A percentile compares a stretch with the other conserved stretches of the same genome.
phyloP scores from a whole-genome alignment of 495 filamentous ascomycete species.

The Penicillium crystallinum region DNA sequence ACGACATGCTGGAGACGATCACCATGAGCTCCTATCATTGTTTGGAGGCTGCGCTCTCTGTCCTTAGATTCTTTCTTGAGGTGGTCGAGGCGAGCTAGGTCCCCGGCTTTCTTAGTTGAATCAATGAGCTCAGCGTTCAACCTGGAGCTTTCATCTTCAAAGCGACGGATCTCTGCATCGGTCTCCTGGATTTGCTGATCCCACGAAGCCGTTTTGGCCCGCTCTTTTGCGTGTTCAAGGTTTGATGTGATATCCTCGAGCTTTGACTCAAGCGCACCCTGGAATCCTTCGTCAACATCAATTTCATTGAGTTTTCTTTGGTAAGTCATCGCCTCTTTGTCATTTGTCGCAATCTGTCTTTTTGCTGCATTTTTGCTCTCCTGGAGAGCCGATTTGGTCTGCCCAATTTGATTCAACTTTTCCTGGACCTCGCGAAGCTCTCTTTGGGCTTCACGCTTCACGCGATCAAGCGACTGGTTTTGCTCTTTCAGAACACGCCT shows the following conservation, averaged over 20 bases:
- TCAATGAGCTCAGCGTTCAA: constrained; percentile 73
- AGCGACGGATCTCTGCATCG: constrained; percentile 54
- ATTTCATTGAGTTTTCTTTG: constrained; percentile 64
- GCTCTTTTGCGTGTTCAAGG: constrained; percentile 56
- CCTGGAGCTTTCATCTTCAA: constrained; percentile 63
- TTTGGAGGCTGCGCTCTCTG: constrained; percentile 63
- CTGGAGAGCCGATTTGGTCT: constrained; percentile 58
- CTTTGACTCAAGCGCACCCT: constrained; percentile 66
- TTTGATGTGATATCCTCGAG: constrained; percentile 61
- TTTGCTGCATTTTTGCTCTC: constrained; percentile 66
- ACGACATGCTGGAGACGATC: constrained; percentile 61
- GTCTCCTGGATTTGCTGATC: constrained; percentile 61
- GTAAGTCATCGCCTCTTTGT: constrained; percentile 56
- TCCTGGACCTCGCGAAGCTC: constrained; percentile 63
- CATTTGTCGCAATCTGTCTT: constrained; percentile 62
- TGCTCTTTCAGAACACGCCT: constrained; percentile 72
- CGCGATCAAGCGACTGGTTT: constrained; percentile 64
- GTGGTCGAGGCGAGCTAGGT: constrained; percentile 73
- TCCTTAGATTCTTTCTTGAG: constrained; percentile 71
- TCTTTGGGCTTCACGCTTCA: constrained; percentile 64
- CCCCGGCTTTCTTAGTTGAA: constrained; percentile 69
- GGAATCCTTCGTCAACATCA: constrained; percentile 75
- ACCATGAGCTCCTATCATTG: constrained; percentile 68
- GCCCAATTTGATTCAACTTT: constrained; percentile 61
- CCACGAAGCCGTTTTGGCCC: constrained; percentile 56